Evolutionary conservation across 169 alveolate species (phyloP).

Genomic region (Plasmodium inui): DNA sequence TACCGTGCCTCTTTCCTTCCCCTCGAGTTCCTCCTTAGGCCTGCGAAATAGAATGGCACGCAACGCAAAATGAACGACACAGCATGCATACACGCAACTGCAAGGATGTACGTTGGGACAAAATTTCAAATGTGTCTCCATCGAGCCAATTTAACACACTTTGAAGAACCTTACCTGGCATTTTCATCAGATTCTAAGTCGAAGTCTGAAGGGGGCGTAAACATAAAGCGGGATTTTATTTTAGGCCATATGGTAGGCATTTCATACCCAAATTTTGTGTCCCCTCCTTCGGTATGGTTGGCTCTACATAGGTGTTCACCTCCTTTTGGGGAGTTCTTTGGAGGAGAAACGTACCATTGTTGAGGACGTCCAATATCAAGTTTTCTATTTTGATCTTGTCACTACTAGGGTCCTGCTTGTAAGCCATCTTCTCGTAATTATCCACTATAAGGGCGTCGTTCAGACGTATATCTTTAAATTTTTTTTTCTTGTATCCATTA

Average conservation of each 20-base stretch:
- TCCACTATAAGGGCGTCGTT: conserved; percentile 31
- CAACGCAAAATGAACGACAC: neutral
- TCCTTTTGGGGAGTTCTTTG: neutral
- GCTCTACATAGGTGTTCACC: neutral
- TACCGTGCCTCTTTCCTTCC: neutral
- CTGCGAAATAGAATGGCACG: neutral
- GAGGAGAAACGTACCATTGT: conserved; percentile 26
- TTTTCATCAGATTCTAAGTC: conserved; percentile 35
- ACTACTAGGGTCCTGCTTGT: conserved; percentile 41
- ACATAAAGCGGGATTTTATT: neutral
- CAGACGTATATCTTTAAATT: conserved; percentile 34
- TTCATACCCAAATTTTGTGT: neutral
- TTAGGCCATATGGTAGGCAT: neutral
- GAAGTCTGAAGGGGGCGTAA: neutral
- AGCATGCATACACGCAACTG: neutral
- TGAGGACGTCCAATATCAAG: conserved; percentile 49
- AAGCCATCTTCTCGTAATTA: conserved; percentile 34
- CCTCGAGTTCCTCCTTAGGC: neutral
- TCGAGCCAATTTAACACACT: neutral
- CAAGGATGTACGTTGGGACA: neutral
- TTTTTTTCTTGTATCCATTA: conserved; percentile 6
- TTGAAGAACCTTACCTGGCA: neutral
- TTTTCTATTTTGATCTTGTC: conserved; percentile 47
- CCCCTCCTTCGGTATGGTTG: neutral
- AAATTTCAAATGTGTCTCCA: neutral